These are phyloP conservation scores for Ganoderma lucidum DNA, from an alignment of 1,284 basidiomycete genomes.

Conservation along the genomic window DNA sequence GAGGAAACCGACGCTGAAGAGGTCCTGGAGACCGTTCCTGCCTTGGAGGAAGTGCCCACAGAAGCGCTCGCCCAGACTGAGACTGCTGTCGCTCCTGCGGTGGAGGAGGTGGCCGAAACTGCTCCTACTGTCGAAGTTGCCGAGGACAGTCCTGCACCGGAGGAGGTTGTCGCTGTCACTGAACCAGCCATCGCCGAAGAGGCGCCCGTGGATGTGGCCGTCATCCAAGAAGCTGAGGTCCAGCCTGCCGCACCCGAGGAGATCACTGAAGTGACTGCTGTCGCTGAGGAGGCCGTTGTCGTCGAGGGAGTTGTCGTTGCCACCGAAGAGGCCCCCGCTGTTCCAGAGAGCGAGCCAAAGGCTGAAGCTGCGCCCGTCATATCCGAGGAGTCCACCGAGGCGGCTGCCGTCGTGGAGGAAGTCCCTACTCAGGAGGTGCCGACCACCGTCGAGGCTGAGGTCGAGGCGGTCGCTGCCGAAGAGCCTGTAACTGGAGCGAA, in stretches of 20 bases:
- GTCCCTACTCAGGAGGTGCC: slow-evolving; percentile 9
- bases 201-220: background rate
- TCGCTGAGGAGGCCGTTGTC: background rate
- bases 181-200: background rate
- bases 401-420: slow-evolving; percentile 14
- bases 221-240: background rate
- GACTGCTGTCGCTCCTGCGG: background rate
- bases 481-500: background rate
- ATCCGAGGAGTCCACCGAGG: slow-evolving; percentile 2
- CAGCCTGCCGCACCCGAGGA: background rate
- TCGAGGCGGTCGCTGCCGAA: slow-evolving; percentile 5
- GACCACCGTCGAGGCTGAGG: slow-evolving; percentile 11
- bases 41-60: slow-evolving; percentile 14
- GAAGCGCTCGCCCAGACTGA: slow-evolving; percentile 7
- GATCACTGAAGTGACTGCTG: slow-evolving; percentile 2
- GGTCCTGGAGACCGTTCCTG: slow-evolving; percentile 13
- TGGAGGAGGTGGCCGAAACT: background rate
- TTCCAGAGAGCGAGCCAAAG: background rate
- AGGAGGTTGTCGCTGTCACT: background rate
- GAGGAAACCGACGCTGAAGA: slow-evolving; percentile 9
- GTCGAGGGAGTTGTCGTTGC: background rate
- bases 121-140: background rate
- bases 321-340: background rate
- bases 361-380: background rate
- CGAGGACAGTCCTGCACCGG: slow-evolving; percentile 14